Conservation (phyloP, 345 rosid species). For the Syzygium jambos region DNA sequence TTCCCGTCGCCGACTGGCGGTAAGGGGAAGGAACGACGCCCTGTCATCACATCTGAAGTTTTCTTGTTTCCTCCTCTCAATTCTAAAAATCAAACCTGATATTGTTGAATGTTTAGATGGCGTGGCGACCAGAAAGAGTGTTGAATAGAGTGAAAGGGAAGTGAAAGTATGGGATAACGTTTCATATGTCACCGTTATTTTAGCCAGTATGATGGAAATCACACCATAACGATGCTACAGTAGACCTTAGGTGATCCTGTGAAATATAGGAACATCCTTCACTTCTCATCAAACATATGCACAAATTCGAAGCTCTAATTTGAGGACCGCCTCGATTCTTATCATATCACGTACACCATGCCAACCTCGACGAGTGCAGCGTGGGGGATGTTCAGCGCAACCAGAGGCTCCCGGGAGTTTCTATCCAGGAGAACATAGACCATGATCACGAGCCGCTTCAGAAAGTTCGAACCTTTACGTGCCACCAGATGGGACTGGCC, state of each 20-base stretch:
- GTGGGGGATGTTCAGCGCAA: conserved; percentile 52
- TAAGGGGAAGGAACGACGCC: background rate
- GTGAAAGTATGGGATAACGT: background rate
- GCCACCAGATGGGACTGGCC: conserved; percentile 44
- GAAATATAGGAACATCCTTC: background rate
- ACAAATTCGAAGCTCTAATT: background rate
- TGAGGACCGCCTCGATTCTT: background rate
- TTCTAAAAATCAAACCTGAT: background rate
- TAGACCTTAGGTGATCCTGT: background rate
- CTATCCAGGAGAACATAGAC: conserved; percentile 28
- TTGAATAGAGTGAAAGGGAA: background rate
- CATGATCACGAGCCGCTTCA: conserved; percentile 33
- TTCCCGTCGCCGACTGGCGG: background rate
- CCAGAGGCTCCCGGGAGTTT: conserved; percentile 33
- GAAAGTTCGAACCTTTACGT: conserved; percentile 19
- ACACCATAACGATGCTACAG: background rate
- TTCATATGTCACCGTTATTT: background rate
- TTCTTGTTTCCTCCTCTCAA: background rate
- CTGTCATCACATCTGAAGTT: background rate
- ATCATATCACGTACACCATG: conserved; percentile 30
- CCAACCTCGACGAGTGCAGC: conserved; percentile 60
- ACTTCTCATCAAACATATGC: background rate
- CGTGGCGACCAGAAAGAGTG: background rate
- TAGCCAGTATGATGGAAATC: background rate
- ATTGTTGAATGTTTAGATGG: background rate